Evolutionary conservation across 768 basidiomycete genomes (phyloP).

Genomic region (Rhodotorula kratochvilovae): DNA sequence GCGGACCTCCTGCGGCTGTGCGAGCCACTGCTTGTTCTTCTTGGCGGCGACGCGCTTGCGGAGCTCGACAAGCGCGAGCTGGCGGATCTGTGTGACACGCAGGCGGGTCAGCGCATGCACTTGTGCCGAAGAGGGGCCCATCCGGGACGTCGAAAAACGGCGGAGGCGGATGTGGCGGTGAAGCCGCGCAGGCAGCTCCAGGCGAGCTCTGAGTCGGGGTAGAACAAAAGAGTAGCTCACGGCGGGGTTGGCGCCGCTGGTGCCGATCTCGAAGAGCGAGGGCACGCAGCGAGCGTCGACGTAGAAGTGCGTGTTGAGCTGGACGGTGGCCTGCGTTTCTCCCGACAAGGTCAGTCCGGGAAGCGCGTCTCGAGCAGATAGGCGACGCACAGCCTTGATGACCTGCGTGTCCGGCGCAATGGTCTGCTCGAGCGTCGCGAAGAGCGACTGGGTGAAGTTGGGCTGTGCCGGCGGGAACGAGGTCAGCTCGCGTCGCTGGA

Average conservation of each 20-base stretch:
- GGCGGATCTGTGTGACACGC: constrained; percentile 64
- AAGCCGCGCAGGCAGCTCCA: neutral
- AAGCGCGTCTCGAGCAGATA: constrained; percentile 17
- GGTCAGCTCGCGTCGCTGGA: neutral
- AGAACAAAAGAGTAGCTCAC: constrained; percentile 58
- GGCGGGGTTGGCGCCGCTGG: constrained; percentile 72
- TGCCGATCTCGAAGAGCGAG: constrained; percentile 79
- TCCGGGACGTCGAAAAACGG: neutral
- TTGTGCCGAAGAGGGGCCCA: neutral
- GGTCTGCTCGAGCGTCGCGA: constrained; percentile 77
- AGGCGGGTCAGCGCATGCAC: neutral
- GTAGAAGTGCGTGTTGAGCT: constrained; percentile 88
- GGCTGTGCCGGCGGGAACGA: constrained; percentile 43
- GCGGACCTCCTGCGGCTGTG: constrained; percentile 63
- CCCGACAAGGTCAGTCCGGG: neutral
- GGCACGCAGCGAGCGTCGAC: constrained; percentile 85
- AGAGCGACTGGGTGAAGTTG: constrained; percentile 68
- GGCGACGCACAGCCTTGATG: constrained; percentile 73
- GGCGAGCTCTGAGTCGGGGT: too few relatives aligned
- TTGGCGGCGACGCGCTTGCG: constrained; percentile 81
- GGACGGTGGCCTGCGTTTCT: constrained; percentile 69
- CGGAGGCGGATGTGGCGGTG: neutral
- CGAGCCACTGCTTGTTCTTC: constrained; percentile 76
- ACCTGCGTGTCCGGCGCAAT: constrained; percentile 80
- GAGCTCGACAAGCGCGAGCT: constrained; percentile 93